phyloP scores from a whole-genome alignment of 1,139 yeast species.

The Geotrichum australiense region DNA sequence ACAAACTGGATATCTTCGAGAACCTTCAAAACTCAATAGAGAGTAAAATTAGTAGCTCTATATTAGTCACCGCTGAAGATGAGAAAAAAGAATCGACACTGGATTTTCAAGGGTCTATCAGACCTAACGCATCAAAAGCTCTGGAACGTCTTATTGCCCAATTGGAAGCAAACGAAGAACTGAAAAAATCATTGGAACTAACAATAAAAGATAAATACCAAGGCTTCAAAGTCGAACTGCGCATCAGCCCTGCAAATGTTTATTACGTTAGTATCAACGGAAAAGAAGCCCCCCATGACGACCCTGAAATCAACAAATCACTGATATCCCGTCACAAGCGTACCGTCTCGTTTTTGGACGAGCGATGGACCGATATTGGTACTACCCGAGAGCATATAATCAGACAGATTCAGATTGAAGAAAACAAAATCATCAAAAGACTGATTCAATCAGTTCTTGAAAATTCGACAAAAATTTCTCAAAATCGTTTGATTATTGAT shows the following conservation, averaged over 20 bases:
- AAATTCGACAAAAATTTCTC: slow-evolving; percentile 40
- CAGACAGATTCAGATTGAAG: slow-evolving; percentile 20
- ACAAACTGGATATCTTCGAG: slow-evolving; percentile 22
- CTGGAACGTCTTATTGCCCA: slow-evolving; percentile 25
- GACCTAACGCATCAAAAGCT: slow-evolving; percentile 22
- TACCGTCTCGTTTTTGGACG: slow-evolving; percentile 22
- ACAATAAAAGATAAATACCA: slow-evolving; percentile 18
- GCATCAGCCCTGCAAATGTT: slow-evolving; percentile 34
- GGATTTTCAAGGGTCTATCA: slow-evolving; percentile 19
- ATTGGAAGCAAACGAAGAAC: slow-evolving; percentile 14
- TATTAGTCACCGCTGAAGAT: slow-evolving; percentile 17
- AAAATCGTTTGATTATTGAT: slow-evolving; percentile 47
- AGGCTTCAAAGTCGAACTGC: slow-evolving; percentile 25
- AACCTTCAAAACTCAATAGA: slow-evolving; percentile 27
- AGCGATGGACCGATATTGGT: slow-evolving; percentile 31
- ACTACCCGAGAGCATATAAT: slow-evolving; percentile 27
- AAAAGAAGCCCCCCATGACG: slow-evolving; percentile 16
- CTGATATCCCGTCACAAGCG: slow-evolving; percentile 26
- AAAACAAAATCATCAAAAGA: slow-evolving; percentile 13
- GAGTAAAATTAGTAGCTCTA: slow-evolving; percentile 31
- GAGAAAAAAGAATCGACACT: not conserved
- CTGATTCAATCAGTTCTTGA: slow-evolving; percentile 32
- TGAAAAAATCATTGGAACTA: slow-evolving; percentile 24
- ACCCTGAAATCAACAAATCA: slow-evolving; percentile 19
- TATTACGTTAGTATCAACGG: slow-evolving; percentile 27